These are phyloP conservation scores for Hevea brasiliensis DNA, from an alignment of 345 rosid species.

Conservation along the genomic window DNA sequence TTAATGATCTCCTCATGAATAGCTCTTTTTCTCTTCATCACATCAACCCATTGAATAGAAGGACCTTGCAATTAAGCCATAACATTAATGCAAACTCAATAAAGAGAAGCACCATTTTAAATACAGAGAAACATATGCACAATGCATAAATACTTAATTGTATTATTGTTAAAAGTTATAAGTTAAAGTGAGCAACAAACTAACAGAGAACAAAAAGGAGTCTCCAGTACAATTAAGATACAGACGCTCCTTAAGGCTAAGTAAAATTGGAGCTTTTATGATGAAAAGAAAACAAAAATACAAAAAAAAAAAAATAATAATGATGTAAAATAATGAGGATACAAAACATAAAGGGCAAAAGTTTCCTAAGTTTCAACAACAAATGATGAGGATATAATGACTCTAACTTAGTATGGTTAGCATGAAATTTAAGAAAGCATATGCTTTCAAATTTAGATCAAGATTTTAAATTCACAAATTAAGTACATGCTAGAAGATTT, in stretches of 20 bases:
- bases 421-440: background rate
- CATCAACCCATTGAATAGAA: constrained; percentile 76
- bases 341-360: background rate
- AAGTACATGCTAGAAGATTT: background rate
- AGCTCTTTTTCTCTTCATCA: constrained; percentile 93
- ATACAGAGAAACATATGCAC: background rate
- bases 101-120: background rate
- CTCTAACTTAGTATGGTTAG: background rate
- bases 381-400: background rate
- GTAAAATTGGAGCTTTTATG: background rate
- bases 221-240: background rate
- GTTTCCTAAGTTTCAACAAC: background rate
- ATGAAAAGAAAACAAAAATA: background rate
- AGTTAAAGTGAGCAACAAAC: background rate
- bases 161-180: background rate
- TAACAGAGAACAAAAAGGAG: background rate
- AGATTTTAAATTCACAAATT: background rate
- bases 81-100: constrained; percentile 3
- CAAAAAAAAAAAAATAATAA: background rate
- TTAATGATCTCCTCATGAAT: constrained; percentile 73
- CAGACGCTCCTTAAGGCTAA: background rate
- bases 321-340: background rate
- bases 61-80: constrained; percentile 54
- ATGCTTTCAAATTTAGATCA: background rate
- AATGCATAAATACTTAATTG: background rate